Base-by-base conservation (phyloP, 208 protist species). In the Leishmania amazonensis region DNA sequence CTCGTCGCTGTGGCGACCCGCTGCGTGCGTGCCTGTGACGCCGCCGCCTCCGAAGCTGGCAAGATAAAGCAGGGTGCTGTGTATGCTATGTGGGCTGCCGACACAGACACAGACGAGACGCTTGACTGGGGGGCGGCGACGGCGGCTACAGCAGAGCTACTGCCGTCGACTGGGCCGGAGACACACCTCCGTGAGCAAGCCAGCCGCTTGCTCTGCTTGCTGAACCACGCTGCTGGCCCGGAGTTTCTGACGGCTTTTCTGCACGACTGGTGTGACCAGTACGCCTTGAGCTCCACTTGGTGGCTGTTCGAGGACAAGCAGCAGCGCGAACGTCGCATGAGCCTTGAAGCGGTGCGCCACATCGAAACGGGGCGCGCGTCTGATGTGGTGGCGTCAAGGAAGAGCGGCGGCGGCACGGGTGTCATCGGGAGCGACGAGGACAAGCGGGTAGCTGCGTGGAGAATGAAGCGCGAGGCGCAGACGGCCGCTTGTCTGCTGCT, bases 261-360 rank as follows among this genome's bases (percentile, higher is more conserved):
- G 8, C 40, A 40, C 1, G 13, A 71, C 73, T 85, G 83, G 83
- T 85, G 83, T 45, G 62, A 24, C 51, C 24, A 45, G 54, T 70
- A 82, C 65, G 78, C 78, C 17, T 35, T 54, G 19, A n/a, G 19
- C 1, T 80, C 76, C 42, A 21, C 72, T 24, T 57, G 70, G 73
- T 85, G 78, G 83, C 8, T 85, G 60, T 85, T 85, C 40, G 81
- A 85, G 53, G 76, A 72, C 24, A 72, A 17, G 11, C 21, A 62
- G n/a, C 77, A 85, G 81, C 76, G 81, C 1, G 49, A 75, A 73
- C 53, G 60, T 6, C 81, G 81, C 28, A 35, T 81, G 21, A 35
- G 3, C 76, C 49, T 47, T 54, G 58, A 51, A 42, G 64, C 47
- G 54, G 54, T 8, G 3, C 9, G 58, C 21, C 17, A 51, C 75